A percentile compares a stretch with the other conserved stretches of the same genome.
phyloP scores from a whole-genome alignment of 2,329 filamentous ascomycete genomes.

The Stagonosporopsis tanaceti region DNA sequence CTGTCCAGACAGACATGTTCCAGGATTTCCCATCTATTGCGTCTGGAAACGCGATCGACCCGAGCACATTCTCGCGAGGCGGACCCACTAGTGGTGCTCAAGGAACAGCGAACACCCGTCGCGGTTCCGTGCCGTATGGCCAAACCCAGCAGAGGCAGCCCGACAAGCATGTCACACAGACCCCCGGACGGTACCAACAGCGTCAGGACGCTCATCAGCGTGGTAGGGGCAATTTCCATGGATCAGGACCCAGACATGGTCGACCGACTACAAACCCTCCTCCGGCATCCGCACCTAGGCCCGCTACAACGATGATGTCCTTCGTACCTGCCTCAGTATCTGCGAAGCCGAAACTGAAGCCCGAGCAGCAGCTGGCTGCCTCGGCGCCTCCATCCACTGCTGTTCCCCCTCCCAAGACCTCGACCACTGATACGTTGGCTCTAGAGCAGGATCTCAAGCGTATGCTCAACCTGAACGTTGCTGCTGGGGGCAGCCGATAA shows the following conservation, averaged over 20 bases:
- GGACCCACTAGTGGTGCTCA: constrained; percentile 27
- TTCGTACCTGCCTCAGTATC: constrained; percentile 49
- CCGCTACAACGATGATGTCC: constrained; percentile 40
- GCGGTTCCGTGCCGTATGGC: constrained; percentile 38
- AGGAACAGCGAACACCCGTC: constrained; percentile 27
- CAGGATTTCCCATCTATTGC: constrained; percentile 36
- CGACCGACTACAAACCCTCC: constrained; percentile 24
- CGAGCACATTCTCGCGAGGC: constrained; percentile 28
- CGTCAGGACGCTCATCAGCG: constrained; percentile 36
- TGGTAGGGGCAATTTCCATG: constrained; percentile 24
- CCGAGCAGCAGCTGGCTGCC: constrained; percentile 29
- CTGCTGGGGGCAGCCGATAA: constrained; percentile 36
- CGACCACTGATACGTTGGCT: constrained; percentile 33
- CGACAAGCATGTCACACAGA: constrained; percentile 33
- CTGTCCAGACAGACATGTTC: constrained; percentile 32
- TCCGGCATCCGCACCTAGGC: constrained; percentile 30
- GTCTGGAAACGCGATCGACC: constrained; percentile 26
- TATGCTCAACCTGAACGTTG: constrained; percentile 43
- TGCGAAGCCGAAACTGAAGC: constrained; percentile 38
- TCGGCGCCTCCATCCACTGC: constrained; percentile 27
- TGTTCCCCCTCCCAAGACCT: constrained; percentile 26
- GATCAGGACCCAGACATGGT: constrained; percentile 17
- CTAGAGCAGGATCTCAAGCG: constrained; percentile 49
- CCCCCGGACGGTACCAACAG: constrained; percentile 35
- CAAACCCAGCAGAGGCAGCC: constrained; percentile 35